These are phyloP conservation scores for Saturnispora besseyi DNA, from an alignment of 805 yeast genomes.

Conservation along the genomic window DNA sequence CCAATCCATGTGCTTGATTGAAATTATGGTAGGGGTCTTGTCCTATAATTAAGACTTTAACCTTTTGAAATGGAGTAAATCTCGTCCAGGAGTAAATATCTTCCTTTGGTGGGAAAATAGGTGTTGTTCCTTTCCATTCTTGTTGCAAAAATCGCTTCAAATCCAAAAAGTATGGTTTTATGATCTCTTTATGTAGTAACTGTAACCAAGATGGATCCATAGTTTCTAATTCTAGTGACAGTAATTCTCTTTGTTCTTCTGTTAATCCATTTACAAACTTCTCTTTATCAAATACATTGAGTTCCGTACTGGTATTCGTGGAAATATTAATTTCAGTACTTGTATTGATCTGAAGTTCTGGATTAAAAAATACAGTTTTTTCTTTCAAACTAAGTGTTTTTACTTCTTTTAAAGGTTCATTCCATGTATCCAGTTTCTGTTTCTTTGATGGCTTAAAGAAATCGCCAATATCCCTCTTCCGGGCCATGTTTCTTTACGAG, in stretches of 20 bases:
- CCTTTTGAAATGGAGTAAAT: slow-evolving; percentile 63
- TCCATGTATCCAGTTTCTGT: slow-evolving; percentile 1
- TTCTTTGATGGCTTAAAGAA: slow-evolving; percentile 12
- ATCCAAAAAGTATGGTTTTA: slow-evolving; percentile 74
- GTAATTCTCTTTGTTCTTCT: slow-evolving; percentile 40
- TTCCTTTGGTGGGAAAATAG: slow-evolving; percentile 67
- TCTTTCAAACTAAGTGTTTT: too few species aligned
- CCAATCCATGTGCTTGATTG: slow-evolving; percentile 94
- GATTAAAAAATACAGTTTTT: too few species aligned
- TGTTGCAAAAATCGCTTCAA: slow-evolving; percentile 54
- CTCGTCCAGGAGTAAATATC: slow-evolving; percentile 90
- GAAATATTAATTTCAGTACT: too few species aligned
- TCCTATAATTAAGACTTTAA: slow-evolving; percentile 77
- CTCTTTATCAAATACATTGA: slow-evolving; percentile 35
- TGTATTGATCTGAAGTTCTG: too few species aligned
- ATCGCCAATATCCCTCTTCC: slow-evolving; percentile 13
- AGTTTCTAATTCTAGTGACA: slow-evolving; percentile 58
- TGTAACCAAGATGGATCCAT: slow-evolving; percentile 76
- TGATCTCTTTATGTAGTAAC: slow-evolving; percentile 57
- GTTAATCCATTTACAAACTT: slow-evolving; percentile 43
- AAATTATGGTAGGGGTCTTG: slow-evolving; percentile 94
- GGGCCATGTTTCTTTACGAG: not conserved
- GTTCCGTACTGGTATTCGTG: not conserved
- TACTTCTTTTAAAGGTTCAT: not conserved
- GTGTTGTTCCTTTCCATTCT: slow-evolving; percentile 34